These are phyloP conservation scores for Vitis labrusca DNA, from an alignment of 164 flowering plant genomes.

Conservation along the genomic window DNA sequence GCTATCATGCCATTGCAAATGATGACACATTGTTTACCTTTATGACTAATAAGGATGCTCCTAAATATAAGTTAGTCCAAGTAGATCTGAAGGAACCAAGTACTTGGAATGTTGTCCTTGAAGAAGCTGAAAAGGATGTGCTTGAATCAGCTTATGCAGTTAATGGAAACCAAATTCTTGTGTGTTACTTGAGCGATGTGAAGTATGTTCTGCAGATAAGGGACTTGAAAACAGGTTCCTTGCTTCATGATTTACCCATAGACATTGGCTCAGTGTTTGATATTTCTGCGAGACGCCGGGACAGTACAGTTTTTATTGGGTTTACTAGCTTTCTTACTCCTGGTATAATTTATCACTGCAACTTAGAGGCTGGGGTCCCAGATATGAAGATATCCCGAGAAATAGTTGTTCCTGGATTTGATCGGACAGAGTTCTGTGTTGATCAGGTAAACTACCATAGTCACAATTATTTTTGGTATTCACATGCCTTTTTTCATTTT, in stretches of 20 bases:
- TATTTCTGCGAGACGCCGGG: conserved; percentile 72
- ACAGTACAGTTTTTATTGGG: conserved; percentile 58
- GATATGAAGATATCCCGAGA: conserved; percentile 84
- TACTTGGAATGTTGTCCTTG: conserved; percentile 71
- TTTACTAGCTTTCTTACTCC: conserved; percentile 94
- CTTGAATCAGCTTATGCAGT: conserved; percentile 81
- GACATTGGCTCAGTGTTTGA: conserved; percentile 80
- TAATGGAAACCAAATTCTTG: conserved; percentile 64
- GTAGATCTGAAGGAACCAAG: conserved; percentile 80
- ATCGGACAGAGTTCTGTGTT: conserved; percentile 73
- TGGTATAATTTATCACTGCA: conserved; percentile 81
- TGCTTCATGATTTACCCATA: conserved; percentile 77
- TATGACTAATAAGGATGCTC: conserved; percentile 87
- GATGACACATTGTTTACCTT: conserved; percentile 88
- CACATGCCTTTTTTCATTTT: not conserved
- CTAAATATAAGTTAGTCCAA: conserved; percentile 79
- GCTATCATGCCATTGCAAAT: conserved; percentile 68
- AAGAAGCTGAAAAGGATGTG: conserved; percentile 77
- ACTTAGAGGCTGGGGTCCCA: conserved; percentile 54
- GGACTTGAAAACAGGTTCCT: conserved; percentile 73
- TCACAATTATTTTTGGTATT: not conserved
- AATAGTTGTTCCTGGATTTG: conserved; percentile 78
- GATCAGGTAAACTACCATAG: conserved; percentile 60
- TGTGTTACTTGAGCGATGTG: conserved; percentile 89
- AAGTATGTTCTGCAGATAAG: conserved; percentile 82